Evolutionary conservation across 306 rosid species (phyloP).

Genomic region (Casuarina glauca): DNA sequence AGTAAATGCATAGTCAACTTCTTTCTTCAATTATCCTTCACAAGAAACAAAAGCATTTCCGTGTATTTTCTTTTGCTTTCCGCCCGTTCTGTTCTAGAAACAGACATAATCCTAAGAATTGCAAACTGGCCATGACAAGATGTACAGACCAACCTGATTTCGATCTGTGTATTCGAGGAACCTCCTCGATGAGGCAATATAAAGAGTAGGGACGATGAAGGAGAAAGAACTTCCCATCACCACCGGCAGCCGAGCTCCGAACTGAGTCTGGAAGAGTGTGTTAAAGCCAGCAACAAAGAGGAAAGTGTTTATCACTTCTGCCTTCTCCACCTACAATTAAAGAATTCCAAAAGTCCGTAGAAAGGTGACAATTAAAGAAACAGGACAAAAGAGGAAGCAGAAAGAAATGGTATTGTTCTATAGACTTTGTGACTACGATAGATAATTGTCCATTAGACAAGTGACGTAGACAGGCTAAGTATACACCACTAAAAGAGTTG

Average conservation of each 20-base stretch:
- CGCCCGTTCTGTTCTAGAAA: not conserved
- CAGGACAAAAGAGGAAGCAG: too few species aligned
- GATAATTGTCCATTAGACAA: too few species aligned
- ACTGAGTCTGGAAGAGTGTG: conserved; percentile 7
- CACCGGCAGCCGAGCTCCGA: conserved; percentile 79
- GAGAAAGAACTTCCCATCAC: conserved; percentile 77
- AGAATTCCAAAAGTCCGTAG: too few species aligned
- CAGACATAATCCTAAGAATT: not conserved
- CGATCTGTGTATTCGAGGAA: conserved; percentile 50
- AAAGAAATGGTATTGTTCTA: too few species aligned
- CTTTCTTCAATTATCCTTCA: too few species aligned
- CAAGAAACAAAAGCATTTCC: conserved; percentile 9
- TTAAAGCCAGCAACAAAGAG: conserved; percentile 72
- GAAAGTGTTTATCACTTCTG: not conserved
- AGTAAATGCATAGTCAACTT: not conserved
- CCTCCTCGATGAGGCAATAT: conserved; percentile 54
- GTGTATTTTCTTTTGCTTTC: not conserved
- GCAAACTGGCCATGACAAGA: conserved; percentile 3
- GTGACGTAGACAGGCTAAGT: too few species aligned
- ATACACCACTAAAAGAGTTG: too few species aligned
- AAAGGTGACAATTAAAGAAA: too few species aligned
- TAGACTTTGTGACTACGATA: too few species aligned
- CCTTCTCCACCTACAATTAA: conserved; percentile 50
- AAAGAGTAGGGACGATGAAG: conserved; percentile 55
- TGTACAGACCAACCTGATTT: conserved; percentile 51